Base-by-base conservation (phyloP, 2,329 filamentous ascomycete species). In the Alternaria hordeiaustralica region DNA sequence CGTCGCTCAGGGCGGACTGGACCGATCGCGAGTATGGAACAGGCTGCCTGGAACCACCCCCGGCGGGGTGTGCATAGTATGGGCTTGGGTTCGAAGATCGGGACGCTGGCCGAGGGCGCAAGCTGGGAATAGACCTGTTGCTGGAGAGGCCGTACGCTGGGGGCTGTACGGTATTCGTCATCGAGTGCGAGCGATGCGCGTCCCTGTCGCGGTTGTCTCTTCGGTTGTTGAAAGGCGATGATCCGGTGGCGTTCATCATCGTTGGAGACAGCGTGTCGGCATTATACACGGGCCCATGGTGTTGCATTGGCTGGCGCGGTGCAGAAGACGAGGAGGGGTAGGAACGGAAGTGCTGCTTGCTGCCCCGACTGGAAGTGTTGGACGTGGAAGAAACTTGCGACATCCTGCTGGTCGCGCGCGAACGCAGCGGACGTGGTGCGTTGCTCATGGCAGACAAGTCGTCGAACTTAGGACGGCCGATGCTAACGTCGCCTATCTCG, bases 1-100 rank as follows among this genome's bases (percentile, higher is more conserved):
- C 65, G 47, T 85, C 83, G 62, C 81, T 84, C 74, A 82, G 67
- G 8, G 81, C 80, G 36, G 83, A 82, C 20, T 83, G 84, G 12
- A 75, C 72, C 18, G 82, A 77, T 20, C 82, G 78, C 65, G 82
- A 80, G 13, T 79, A 79, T 13, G 80, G 78, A 28, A 81, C 79
- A 64, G 79, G 80, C 63, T 82, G 75, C 49, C 82, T 76, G 55
- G 78, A 44, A 6, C 33, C 60, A 49, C 11, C 33, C 18, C 56
- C 44, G n/a, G 47, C 36, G 12, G 44, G 33, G 23, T 28, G 78
- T 2, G 81, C 82, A 65, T 84, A 83, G 7, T 81, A 83, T 20
- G 81, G 79, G 25, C 78, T 82, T 20, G 81, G 79, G 25, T 79
- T 82, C 50, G 75, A 74, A 12, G 78, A 73, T 30, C 80, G 77